Conservation (phyloP, 768 basidiomycete genomes). For the Termitomyces sp. region DNA sequence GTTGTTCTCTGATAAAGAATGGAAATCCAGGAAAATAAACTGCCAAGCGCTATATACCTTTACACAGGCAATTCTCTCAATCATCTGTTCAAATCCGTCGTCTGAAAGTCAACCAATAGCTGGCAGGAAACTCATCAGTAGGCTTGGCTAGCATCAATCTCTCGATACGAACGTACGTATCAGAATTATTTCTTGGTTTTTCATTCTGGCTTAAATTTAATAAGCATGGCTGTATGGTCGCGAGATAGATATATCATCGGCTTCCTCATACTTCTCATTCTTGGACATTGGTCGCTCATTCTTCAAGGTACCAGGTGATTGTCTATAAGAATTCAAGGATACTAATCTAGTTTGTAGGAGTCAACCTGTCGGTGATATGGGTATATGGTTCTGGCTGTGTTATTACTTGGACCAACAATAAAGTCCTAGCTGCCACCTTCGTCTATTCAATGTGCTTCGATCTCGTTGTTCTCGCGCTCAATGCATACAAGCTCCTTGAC, state of each 20-base stretch:
- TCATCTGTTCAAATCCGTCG: conserved; percentile 1
- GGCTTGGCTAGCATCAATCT: conserved; percentile 58
- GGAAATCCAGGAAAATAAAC: conserved; percentile 37
- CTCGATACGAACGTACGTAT: conserved; percentile 49
- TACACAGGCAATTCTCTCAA: conserved; percentile 36
- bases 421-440: conserved; percentile 60
- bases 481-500: conserved; percentile 49
- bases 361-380: conserved; percentile 57
- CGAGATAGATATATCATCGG: conserved; percentile 48
- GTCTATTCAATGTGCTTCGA: conserved; percentile 78
- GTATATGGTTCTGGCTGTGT: conserved; percentile 39
- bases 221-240: conserved; percentile 58
- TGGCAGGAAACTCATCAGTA: conserved; percentile 39
- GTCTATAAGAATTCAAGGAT: neutral
- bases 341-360: conserved; percentile 29
- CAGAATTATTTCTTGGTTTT: neutral
- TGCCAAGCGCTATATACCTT: conserved; percentile 63
- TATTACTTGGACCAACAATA: conserved; percentile 57
- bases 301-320: conserved; percentile 44
- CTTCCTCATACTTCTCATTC: conserved; percentile 45
- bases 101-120: conserved; percentile 2
- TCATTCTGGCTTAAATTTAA: neutral
- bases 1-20: neutral
- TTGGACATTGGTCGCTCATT: conserved; percentile 69
- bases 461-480: conserved; percentile 52